A percentile compares a stretch with the other conserved stretches of the same genome.
These are phyloP conservation scores for Nadsonia commutata DNA, from an alignment of 1,139 yeast genomes.

Conservation along the genomic window DNA sequence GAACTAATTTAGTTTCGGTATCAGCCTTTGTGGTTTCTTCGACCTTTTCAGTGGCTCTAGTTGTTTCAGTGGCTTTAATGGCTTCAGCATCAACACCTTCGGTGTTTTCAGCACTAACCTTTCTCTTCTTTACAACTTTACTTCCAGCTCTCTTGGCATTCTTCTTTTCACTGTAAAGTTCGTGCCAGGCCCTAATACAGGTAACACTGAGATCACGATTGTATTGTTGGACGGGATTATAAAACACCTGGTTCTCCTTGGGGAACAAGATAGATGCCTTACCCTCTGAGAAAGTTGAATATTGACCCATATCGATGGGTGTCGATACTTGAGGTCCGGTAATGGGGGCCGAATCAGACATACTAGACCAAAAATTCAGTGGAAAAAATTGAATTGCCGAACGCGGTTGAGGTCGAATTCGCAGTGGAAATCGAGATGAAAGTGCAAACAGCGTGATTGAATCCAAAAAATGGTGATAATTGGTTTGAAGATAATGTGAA, in stretches of 20 bases:
- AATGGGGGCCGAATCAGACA: neutral
- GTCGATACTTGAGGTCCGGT: neutral
- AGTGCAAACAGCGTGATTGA: too few species aligned
- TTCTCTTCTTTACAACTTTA: constrained; percentile 14
- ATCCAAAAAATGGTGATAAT: too few species aligned
- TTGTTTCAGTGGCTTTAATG: neutral
- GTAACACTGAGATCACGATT: constrained; percentile 80
- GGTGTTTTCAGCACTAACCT: constrained; percentile 12
- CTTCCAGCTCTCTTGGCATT: constrained; percentile 18
- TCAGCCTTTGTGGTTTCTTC: constrained; percentile 3
- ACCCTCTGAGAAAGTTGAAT: constrained; percentile 49
- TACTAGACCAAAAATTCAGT: too few species aligned
- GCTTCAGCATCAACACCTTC: constrained; percentile 5
- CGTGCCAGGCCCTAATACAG: constrained; percentile 77
- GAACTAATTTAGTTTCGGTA: constrained; percentile 13
- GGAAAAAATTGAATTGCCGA: neutral
- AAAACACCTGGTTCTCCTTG: constrained; percentile 68
- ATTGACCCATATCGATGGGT: constrained; percentile 8
- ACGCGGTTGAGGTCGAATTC: too few species aligned
- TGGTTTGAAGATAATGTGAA: too few species aligned
- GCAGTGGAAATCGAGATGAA: too few species aligned
- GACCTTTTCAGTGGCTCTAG: constrained; percentile 4
- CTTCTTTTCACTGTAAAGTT: constrained; percentile 30
- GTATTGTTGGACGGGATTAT: constrained; percentile 93
- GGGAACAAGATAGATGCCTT: constrained; percentile 68